These are phyloP conservation scores for Macrolepiota albuminosa DNA, from an alignment of 768 basidiomycete species.

Conservation along the genomic window DNA sequence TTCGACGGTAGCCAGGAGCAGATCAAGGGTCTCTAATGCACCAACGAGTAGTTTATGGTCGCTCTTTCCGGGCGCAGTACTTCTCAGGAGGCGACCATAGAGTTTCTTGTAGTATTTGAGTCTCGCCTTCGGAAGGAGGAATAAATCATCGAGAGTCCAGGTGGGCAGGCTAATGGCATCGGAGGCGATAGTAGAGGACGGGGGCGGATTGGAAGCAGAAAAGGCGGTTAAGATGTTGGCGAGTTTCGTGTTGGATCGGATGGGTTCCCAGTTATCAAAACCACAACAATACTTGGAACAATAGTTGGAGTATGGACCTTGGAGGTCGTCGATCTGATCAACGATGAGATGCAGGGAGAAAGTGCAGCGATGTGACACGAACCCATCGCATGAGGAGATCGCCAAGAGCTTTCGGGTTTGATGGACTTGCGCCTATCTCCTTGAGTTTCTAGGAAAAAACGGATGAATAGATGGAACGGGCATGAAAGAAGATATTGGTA, in stretches of 20 bases:
- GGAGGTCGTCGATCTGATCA: slow-evolving; percentile 84
- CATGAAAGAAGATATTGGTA: slow-evolving; percentile 25
- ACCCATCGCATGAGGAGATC: slow-evolving; percentile 98
- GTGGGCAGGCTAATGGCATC: slow-evolving; percentile 31
- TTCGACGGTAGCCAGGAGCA: slow-evolving; percentile 64
- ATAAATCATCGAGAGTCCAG: slow-evolving; percentile 88
- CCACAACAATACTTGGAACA: slow-evolving; percentile 64
- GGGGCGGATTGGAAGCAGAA: slow-evolving; percentile 60
- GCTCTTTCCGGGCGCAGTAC: slow-evolving; percentile 78
- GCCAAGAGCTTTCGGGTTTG: slow-evolving; percentile 89
- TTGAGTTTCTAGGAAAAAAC: slow-evolving; percentile 69
- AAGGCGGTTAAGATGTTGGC: slow-evolving; percentile 63
- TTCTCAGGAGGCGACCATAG: slow-evolving; percentile 80
- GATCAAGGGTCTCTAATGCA: slow-evolving; percentile 78
- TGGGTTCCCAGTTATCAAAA: slow-evolving; percentile 82
- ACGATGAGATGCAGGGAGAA: slow-evolving; percentile 12
- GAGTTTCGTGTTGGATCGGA: slow-evolving; percentile 72
- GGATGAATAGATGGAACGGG: slow-evolving; percentile 12
- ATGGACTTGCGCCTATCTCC: slow-evolving; percentile 89
- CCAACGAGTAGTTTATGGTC: slow-evolving; percentile 79
- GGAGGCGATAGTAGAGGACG: slow-evolving; percentile 32
- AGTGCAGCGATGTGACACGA: slow-evolving; percentile 23
- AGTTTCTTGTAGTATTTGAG: slow-evolving; percentile 91
- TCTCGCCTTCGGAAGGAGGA: slow-evolving; percentile 79
- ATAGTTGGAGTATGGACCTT: slow-evolving; percentile 81